Evolutionary conservation across 768 basidiomycete species (phyloP).

Genomic region (Phlegmacium glaucopus): DNA sequence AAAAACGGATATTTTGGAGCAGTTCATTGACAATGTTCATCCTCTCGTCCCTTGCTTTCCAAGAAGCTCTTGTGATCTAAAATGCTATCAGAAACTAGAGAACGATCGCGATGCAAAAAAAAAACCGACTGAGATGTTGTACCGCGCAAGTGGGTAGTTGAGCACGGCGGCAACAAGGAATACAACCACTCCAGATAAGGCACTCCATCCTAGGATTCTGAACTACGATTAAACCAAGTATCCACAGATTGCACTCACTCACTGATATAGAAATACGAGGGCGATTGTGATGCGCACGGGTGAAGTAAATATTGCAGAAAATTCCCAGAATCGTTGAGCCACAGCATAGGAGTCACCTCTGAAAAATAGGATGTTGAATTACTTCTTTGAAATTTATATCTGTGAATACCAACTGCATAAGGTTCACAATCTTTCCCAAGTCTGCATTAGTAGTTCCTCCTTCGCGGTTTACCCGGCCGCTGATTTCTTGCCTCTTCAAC

Average conservation of each 20-base stretch:
- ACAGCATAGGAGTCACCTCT: constrained; percentile 73
- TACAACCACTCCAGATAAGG: constrained; percentile 66
- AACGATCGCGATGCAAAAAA: not conserved
- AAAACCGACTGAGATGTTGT: constrained; percentile 54
- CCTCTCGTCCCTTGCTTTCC: constrained; percentile 63
- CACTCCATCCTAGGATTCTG: constrained; percentile 77
- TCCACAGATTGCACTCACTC: constrained; percentile 16
- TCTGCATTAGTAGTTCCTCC: constrained; percentile 45
- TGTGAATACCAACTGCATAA: constrained; percentile 60
- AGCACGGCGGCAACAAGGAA: constrained; percentile 57
- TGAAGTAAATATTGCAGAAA: constrained; percentile 58
- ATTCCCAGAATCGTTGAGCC: constrained; percentile 71
- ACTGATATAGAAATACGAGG: constrained; percentile 71
- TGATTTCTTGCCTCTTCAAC: constrained; percentile 55
- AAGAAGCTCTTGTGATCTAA: constrained; percentile 53
- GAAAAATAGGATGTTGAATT: constrained; percentile 2
- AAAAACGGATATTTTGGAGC: constrained; percentile 67
- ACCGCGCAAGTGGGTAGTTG: constrained; percentile 67
- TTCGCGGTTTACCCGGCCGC: constrained; percentile 39
- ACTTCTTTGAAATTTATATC: constrained; percentile 1
- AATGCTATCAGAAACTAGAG: not conserved
- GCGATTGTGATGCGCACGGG: constrained; percentile 67
- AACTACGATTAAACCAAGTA: constrained; percentile 4
- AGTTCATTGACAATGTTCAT: constrained; percentile 76
- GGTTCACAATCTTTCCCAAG: constrained; percentile 68